Base-by-base conservation (phyloP, 2,329 filamentous ascomycete species). In the Cytospora paraplurivora region DNA sequence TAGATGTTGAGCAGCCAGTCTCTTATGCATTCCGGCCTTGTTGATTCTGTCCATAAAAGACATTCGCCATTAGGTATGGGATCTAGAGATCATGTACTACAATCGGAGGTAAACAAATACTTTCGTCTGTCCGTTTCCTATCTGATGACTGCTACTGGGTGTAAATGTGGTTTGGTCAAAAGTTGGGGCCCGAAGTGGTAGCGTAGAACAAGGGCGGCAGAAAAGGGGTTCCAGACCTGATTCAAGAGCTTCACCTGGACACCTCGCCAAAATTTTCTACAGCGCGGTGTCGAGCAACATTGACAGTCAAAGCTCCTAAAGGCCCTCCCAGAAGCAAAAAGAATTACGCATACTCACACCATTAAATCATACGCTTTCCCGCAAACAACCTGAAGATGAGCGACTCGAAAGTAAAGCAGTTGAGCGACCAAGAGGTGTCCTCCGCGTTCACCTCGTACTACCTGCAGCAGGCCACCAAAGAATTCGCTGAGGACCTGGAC, bases 401-500 rank as follows among this genome's bases (percentile, higher is more conserved):
- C 52, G 32, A 38, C 13, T 12, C 49, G 11, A 47, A 19, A 33
- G 33, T 12, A 17, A 61, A 57, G 35, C 47, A 60, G 62, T 66
- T 63, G 50, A 59, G 53, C 2, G 59, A 67, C 49, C 53, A 69
- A 49, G 66, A 71, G 19, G 66, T 73, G 52, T 67, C 72, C 4
- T 54, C 72, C 52, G 77, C 79, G 32, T 92, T 91, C 75, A 79
- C 82, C 10, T 78, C 85, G 11, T 88, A 86, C 73, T 92, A 92
- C 73, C 82, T 93, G 54, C 86, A 89, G 69, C 86, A 85, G 64
- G 79, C 87, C 7, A 91, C 90, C 0, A 78, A 81, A 57, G 90
- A 93, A 72, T 86, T 93, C 62, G 85, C 87, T 13, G 88, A 92
- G 68, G 90, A 93, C 72, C 81, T 93, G 44, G 87, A 91, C 76